Evolutionary conservation across 2,329 filamentous ascomycete species (phyloP).

Genomic region (Trichophyton rubrum): DNA sequence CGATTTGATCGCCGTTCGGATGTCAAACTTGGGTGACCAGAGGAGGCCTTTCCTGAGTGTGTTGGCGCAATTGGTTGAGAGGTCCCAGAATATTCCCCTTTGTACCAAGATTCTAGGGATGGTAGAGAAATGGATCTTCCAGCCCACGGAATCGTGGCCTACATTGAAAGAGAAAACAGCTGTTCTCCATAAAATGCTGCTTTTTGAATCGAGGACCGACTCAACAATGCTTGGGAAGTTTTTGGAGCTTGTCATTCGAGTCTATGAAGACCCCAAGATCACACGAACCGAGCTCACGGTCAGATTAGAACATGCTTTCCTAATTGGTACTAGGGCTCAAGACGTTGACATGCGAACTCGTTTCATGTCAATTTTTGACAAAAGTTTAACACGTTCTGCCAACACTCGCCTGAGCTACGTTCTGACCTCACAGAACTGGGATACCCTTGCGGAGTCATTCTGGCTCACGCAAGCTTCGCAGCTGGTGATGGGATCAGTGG

Average conservation of each 20-base stretch:
- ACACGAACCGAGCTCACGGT: constrained; percentile 91
- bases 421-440: constrained; percentile 89
- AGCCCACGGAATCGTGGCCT: constrained; percentile 86
- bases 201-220: constrained; percentile 78
- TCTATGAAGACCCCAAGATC: constrained; percentile 96
- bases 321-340: constrained; percentile 83
- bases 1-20: constrained; percentile 78
- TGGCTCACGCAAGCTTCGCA: constrained; percentile 95
- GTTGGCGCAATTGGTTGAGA: constrained; percentile 85
- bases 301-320: constrained; percentile 92
- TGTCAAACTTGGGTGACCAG: constrained; percentile 85
- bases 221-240: constrained; percentile 82
- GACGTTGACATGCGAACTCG: constrained; percentile 95
- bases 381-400: constrained; percentile 82
- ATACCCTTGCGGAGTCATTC: constrained; percentile 84
- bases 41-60: constrained; percentile 89
- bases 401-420: constrained; percentile 83
- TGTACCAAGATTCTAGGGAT: constrained; percentile 89
- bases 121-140: constrained; percentile 93
- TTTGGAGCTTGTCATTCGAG: constrained; percentile 86
- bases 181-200: constrained; percentile 96
- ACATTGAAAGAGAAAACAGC: constrained; percentile 98
- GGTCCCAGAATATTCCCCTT: constrained; percentile 72
- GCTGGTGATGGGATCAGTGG: constrained; percentile 77
- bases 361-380: constrained; percentile 93